Evolutionary conservation across 305 asterid genomes (phyloP).

Genomic region (Solanum aculeatissimum): DNA sequence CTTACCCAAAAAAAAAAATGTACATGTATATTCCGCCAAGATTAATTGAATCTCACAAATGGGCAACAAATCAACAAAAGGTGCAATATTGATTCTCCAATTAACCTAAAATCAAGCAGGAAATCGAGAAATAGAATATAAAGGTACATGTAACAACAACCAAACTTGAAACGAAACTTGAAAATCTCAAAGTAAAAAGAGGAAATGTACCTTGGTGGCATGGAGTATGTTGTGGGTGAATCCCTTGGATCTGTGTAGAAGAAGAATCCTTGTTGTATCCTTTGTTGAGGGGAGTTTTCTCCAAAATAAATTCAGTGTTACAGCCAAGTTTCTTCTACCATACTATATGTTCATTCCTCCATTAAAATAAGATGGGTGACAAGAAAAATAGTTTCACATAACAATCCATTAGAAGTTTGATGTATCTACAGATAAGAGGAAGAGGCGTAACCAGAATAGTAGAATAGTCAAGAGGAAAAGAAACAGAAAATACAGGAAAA

Average conservation of each 20-base stretch:
- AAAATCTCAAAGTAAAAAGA: not conserved
- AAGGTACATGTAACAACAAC: not conserved
- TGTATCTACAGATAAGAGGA: not conserved
- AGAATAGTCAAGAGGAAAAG: not conserved
- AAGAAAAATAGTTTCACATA: not conserved
- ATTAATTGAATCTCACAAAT: not conserved
- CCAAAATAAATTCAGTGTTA: not conserved
- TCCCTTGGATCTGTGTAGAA: not conserved
- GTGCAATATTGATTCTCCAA: not conserved
- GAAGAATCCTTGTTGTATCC: constrained; percentile 2
- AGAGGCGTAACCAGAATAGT: not conserved
- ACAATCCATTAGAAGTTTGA: not conserved
- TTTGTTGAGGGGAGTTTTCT: not conserved
- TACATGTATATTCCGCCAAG: not conserved
- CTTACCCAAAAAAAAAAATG: too few species aligned
- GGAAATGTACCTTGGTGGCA: not conserved
- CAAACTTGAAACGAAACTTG: not conserved
- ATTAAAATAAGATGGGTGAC: not conserved
- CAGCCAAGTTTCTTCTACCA: not conserved
- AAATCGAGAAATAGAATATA: not conserved
- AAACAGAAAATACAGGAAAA: not conserved
- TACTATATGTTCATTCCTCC: not conserved
- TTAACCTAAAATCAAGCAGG: not conserved
- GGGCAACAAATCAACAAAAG: not conserved
- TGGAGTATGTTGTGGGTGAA: not conserved